Percentiles rank a stretch among this genome's conserved stretches.
Conservation (phyloP, 352 stramenopile genomes). For the Phytophthora megakarya region DNA sequence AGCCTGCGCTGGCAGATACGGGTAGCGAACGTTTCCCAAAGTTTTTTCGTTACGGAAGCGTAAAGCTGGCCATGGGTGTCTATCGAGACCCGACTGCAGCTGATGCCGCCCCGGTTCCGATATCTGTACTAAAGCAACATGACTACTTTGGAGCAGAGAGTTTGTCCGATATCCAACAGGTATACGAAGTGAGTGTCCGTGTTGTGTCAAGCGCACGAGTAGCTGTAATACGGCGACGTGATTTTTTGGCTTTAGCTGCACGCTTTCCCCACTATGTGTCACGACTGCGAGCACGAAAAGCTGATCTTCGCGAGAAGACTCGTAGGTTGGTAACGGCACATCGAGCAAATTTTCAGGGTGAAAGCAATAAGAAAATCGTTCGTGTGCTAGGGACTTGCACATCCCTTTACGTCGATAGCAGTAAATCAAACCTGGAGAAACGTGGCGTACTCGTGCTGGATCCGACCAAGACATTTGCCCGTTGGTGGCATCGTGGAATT, state of each 20-base stretch:
- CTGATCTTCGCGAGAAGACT: slow-evolving; percentile 23
- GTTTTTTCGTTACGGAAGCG: slow-evolving; percentile 24
- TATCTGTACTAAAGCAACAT: slow-evolving; percentile 54
- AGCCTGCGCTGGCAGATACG: slow-evolving; percentile 4
- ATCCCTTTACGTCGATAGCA: slow-evolving; percentile 54
- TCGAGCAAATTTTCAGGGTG: slow-evolving; percentile 48
- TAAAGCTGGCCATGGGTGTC: slow-evolving; percentile 19
- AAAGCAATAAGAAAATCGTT: slow-evolving; percentile 50
- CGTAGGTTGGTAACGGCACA: slow-evolving; percentile 27
- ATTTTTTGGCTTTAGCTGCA: slow-evolving; percentile 42
- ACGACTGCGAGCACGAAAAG: slow-evolving; percentile 25
- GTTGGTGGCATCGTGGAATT: slow-evolving; percentile 65
- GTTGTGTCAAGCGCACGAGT: slow-evolving; percentile 59
- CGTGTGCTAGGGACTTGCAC: slow-evolving; percentile 44
- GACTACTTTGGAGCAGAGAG: slow-evolving; percentile 73
- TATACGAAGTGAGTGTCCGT: slow-evolving; percentile 59
- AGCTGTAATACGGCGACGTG: slow-evolving; percentile 44
- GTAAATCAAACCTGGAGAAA: slow-evolving; percentile 38
- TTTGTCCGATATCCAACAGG: slow-evolving; percentile 33
- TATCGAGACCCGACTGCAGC: slow-evolving; percentile 12
- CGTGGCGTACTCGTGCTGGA: slow-evolving; percentile 41
- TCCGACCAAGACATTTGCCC: slow-evolving; percentile 46
- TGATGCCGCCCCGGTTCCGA: slow-evolving; percentile 35
- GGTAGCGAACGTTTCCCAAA: slow-evolving; percentile 17
- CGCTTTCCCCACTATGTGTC: slow-evolving; percentile 49